Conservation (phyloP, 148 eudicot genomes). For the Arbutus unedo region DNA sequence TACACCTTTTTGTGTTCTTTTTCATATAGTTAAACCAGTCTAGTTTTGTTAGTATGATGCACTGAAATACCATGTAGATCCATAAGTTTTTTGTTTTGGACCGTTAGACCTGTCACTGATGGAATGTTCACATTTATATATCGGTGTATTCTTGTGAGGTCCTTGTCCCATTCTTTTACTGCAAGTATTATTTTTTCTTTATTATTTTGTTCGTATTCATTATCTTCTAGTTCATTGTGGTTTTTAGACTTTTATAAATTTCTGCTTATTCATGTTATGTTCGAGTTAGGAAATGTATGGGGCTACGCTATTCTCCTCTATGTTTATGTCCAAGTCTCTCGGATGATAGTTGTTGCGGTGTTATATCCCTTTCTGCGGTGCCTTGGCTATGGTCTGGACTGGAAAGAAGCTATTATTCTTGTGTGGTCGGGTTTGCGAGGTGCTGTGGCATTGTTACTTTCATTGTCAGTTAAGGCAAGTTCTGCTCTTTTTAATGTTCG, state of each 20-base stretch:
- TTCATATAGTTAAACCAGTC: not conserved
- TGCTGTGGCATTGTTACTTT: constrained; percentile 86
- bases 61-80: not conserved
- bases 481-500: not conserved
- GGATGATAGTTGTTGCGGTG: constrained; percentile 61
- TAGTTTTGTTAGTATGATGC: not conserved
- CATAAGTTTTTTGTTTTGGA: not conserved
- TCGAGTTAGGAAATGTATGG: constrained; percentile 63
- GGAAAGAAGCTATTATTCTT: constrained; percentile 89
- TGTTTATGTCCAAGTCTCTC: constrained; percentile 66
- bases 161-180: not conserved
- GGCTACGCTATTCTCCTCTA: constrained; percentile 85
- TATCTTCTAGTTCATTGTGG: too few species aligned
- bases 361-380: constrained; percentile 64
- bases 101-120: too few species aligned
- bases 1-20: not conserved
- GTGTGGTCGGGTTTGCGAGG: constrained; percentile 93
- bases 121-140: not conserved
- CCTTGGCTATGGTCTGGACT: constrained; percentile 93
- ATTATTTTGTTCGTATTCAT: too few species aligned
- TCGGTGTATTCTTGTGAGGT: not conserved
- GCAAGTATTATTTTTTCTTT: not conserved
- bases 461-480: constrained; percentile 89
- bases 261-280: constrained; percentile 5
- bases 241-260: not conserved